phyloP scores from a whole-genome alignment of 2,329 filamentous ascomycete species.

The Epichloe uncinata region DNA sequence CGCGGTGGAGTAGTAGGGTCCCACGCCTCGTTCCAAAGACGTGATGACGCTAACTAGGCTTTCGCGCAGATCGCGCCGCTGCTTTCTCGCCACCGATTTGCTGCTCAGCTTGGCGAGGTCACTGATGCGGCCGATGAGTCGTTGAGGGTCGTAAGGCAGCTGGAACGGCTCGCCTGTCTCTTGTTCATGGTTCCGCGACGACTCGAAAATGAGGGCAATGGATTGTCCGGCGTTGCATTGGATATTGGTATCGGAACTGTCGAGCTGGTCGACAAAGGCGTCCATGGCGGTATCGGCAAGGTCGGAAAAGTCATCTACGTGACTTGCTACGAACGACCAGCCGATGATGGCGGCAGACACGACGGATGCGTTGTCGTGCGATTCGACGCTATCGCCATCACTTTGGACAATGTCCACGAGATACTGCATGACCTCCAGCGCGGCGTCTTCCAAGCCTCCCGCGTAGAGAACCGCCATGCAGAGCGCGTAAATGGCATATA shows the following conservation, averaged over 20 bases:
- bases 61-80: constrained; percentile 33
- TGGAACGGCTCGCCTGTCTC: constrained; percentile 35
- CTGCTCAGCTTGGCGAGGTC: constrained; percentile 34
- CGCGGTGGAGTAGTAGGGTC: constrained; percentile 40
- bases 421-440: constrained; percentile 60
- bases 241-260: constrained; percentile 57
- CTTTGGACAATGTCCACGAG: constrained; percentile 66
- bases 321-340: constrained; percentile 70
- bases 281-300: constrained; percentile 62
- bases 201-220: constrained; percentile 74
- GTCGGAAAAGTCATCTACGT: constrained; percentile 60
- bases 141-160: constrained; percentile 37
- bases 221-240: constrained; percentile 68
- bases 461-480: constrained; percentile 62
- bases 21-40: constrained; percentile 39
- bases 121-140: constrained; percentile 32
- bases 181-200: constrained; percentile 36
- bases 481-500: constrained; percentile 65
- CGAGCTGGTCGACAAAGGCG: constrained; percentile 73
- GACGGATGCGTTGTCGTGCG: constrained; percentile 54
- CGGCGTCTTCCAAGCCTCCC: constrained; percentile 54
- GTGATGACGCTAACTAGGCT: constrained; percentile 39
- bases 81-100: constrained; percentile 36
- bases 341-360: constrained; percentile 63
- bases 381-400: constrained; percentile 60